Evolutionary conservation across 2,329 filamentous ascomycete genomes (phyloP), one percentile per base, ranked within the genome.

Genomic region (Penicillium sp.): DNA sequence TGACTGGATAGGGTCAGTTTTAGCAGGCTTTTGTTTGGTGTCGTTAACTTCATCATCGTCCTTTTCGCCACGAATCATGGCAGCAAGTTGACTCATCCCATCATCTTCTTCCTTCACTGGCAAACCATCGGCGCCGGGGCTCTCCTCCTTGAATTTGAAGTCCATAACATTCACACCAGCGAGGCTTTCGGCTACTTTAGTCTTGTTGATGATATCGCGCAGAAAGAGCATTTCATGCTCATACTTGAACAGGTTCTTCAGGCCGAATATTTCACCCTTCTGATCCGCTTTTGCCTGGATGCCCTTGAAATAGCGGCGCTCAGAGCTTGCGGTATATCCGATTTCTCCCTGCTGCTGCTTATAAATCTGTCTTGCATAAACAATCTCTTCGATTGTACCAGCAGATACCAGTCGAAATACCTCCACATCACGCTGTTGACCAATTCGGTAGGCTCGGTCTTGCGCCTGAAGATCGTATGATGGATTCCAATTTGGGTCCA

Each of bases 301-400:
- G 36, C 94, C 94, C 62, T 89, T 92, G 78, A 99, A 99, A 72
- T 99, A 99, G 1, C 94, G 86, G 3, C 94, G 87, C 73, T 99
- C 94, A 5, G 87, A 89, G 0, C 91, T 95, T 0, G 94, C 94
- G 29, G 88, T 95, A 73, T 99, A 97, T 1, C 91, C 94, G 54
- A 99, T 97, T 67, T 97, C 97, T 23, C 94, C 93, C 75, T 97
- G 94, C 67, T 99, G 94, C 69, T 99, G 94, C 73, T 99, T 99
- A 81, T 99, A 99, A 34, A 99, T 94, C 67, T 99, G 94, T 6
- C 94, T 84, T 0, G 93, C 94, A 66, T 99, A 99, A 7, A 97
- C 91, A 50, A 97, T 94, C 72, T 99, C 94, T 69, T 99, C 94
- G 14, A 99, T 91, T 0, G 94, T 97, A 0, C 94, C 94, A 1